Conservation (phyloP, 345 rosid species). For the Salix suchowensis region DNA sequence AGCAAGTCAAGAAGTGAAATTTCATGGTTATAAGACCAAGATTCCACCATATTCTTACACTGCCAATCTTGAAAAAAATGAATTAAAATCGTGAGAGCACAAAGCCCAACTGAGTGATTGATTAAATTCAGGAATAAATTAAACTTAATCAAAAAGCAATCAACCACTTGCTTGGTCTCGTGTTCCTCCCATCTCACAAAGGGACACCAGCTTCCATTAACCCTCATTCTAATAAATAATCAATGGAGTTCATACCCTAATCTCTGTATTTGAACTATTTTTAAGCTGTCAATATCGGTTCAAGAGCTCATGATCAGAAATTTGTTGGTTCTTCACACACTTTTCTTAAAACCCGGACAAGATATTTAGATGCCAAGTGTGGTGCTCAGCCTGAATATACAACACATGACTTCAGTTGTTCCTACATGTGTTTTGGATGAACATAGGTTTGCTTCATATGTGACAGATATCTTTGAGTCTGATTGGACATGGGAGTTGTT, state of each 20-base stretch:
- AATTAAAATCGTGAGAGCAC: constrained; percentile 19
- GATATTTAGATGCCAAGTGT: constrained; percentile 15
- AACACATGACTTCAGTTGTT: not conserved
- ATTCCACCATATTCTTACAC: constrained; percentile 17
- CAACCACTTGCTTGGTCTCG: constrained; percentile 45
- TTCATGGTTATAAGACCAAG: constrained; percentile 20
- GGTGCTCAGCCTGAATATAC: not conserved
- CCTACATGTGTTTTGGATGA: not conserved
- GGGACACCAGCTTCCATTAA: constrained; percentile 24
- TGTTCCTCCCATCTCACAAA: constrained; percentile 40
- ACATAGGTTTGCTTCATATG: not conserved
- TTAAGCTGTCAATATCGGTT: constrained; percentile 22
- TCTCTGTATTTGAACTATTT: constrained; percentile 9
- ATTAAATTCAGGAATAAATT: not conserved
- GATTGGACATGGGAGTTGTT: not conserved
- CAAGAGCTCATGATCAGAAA: constrained; percentile 9
- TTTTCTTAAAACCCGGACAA: constrained; percentile 2
- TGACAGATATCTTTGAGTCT: not conserved
- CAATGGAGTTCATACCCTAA: constrained; percentile 5
- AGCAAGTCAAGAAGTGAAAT: not conserved
- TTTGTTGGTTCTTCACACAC: not conserved
- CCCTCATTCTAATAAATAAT: constrained; percentile 14
- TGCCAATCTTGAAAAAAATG: constrained; percentile 2
- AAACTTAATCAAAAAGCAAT: constrained; percentile 22
- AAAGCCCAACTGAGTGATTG: constrained; percentile 31